Evolutionary conservation across 768 basidiomycete species (phyloP), one percentile per base, ranked within the genome.

Genomic region (Serpula lacrymans): DNA sequence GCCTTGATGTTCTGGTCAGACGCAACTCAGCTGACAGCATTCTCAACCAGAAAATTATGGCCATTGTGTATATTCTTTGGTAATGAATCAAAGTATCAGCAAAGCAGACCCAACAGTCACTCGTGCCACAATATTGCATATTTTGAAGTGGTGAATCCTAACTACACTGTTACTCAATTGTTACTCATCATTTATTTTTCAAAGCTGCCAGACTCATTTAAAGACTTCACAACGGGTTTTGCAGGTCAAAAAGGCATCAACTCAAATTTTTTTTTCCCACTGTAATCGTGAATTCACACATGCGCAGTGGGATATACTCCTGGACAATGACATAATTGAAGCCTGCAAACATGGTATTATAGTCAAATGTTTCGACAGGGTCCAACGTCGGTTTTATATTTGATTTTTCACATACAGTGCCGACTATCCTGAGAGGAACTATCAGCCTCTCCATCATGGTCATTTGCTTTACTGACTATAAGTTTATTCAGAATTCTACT

Each of bases 1-100:
- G 51, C 39, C 10, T 22, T 58, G 7, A 61, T 64, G 55, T 45
- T 60, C 34, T 57, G 52, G 43, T 65, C 63, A 0, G 62, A 68
- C 47, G 16, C 46, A 0, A 64, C 58, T 5, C 55, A 58, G 18
- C 44, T 67, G 3, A 45, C 60, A 3, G 31, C 47, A 8, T 68
- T 65, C 42, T 58, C 64, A 1, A 39, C 48, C 1, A 50, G 53
- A 24, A 43, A 42, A n/a, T 18, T 57, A 2, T 59, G 58, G 58
- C 57, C 54, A 5, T 12, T 53, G 3, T 59, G 57, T 35, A 5
- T 50, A 16, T 44, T 23, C 16, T 49, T 54, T 45, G 57, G 52
- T 5, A 54, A 55, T 31, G 18, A 50, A 20, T 53, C 43, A 1
- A 60, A 60, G 25, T 59, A 59, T 31, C 24, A 3, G 4, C 37